These are phyloP conservation scores for Tympanopsis confertula DNA, from an alignment of 2,329 filamentous ascomycete genomes.

Conservation along the genomic window DNA sequence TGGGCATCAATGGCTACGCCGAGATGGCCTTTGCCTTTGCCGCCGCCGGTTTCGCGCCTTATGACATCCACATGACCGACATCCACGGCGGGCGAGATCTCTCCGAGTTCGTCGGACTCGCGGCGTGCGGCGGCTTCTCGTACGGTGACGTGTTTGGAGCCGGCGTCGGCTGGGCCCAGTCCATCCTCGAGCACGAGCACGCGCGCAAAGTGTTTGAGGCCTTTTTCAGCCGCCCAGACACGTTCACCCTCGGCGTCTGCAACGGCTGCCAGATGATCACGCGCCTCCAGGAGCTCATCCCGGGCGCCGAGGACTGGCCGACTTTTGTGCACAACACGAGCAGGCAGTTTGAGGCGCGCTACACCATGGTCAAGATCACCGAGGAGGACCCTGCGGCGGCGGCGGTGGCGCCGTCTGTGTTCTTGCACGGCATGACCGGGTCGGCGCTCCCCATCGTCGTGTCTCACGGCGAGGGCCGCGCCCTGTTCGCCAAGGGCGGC, in stretches of 20 bases:
- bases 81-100: constrained; percentile 72
- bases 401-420: constrained; percentile 38
- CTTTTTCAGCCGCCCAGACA: constrained; percentile 61
- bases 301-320: constrained; percentile 54
- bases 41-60: constrained; percentile 76
- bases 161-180: constrained; percentile 65
- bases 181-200: constrained; percentile 52
- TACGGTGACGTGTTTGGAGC: constrained; percentile 70
- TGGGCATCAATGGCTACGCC: constrained; percentile 89
- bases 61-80: constrained; percentile 96
- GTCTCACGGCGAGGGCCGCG: constrained; percentile 62
- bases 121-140: constrained; percentile 92
- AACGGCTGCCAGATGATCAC: constrained; percentile 68
- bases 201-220: constrained; percentile 48
- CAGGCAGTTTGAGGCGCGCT: constrained; percentile 64
- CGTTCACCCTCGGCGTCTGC: constrained; percentile 63
- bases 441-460: constrained; percentile 61
- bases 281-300: constrained; percentile 56
- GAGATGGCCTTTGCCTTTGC: constrained; percentile 97
- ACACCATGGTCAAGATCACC: constrained; percentile 58
- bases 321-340: constrained; percentile 58
- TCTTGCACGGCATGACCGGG: constrained; percentile 60
- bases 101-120: constrained; percentile 72
- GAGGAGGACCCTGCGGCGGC: constrained; percentile 29
- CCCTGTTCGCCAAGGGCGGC: constrained; percentile 32